Evolutionary conservation across 2,329 filamentous ascomycete genomes (phyloP).

Genomic region (Diaporthe sp.): DNA sequence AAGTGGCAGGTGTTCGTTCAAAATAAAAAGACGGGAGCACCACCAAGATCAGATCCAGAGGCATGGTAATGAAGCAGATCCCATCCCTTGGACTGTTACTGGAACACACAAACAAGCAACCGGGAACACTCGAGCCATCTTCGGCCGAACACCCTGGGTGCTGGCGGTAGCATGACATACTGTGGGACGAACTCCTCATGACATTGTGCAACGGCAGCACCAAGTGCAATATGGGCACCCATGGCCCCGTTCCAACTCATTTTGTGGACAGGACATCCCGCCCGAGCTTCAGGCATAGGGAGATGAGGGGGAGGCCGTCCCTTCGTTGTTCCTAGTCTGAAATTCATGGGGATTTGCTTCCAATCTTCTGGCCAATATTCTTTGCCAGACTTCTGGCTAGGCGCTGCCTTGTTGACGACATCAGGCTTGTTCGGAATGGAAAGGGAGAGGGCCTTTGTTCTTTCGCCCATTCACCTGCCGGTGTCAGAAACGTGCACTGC

Average conservation of each 20-base stretch:
- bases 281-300: too few species aligned
- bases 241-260: neutral
- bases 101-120: neutral
- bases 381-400: neutral
- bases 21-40: neutral
- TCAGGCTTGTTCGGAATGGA: too few species aligned
- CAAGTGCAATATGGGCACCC: neutral
- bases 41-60: neutral
- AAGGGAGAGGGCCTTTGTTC: neutral
- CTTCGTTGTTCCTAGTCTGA: neutral
- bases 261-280: neutral
- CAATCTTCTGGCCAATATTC: neutral
- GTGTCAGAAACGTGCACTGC: neutral
- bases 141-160: neutral
- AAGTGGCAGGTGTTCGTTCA: neutral
- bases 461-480: neutral
- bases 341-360: neutral
- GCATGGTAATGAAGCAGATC: neutral
- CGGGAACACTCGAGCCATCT: neutral
- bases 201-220: neutral
- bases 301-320: too few species aligned
- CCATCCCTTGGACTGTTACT: neutral
- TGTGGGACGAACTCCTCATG: neutral
- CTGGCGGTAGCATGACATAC: neutral
- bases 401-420: neutral